Percentiles rank a stretch among this genome's conserved stretches.
phyloP scores from a whole-genome alignment of 2,329 filamentous ascomycete species.

The Cercospora janseana region DNA sequence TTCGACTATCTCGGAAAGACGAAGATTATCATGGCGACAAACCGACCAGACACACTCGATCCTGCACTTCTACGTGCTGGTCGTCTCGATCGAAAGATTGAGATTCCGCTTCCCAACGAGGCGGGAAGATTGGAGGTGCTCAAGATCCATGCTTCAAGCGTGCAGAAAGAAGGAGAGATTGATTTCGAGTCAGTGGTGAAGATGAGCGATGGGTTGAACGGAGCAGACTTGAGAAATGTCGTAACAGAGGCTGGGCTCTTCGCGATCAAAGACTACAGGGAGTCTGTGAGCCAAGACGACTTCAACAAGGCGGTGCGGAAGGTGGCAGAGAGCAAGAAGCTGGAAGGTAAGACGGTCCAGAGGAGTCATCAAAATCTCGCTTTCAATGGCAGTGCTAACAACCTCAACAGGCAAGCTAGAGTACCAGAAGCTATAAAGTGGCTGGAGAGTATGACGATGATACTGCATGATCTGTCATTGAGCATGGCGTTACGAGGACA shows the following conservation, averaged over 20 bases:
- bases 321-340: slow-evolving; percentile 94
- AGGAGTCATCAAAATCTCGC: no score
- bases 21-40: slow-evolving; percentile 99
- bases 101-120: slow-evolving; percentile 95
- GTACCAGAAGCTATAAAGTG: slow-evolving; percentile 26
- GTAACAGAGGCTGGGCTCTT: slow-evolving; percentile 97
- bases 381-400: slow-evolving; percentile 7
- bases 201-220: slow-evolving; percentile 98
- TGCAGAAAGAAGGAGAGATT: slow-evolving; percentile 88
- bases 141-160: slow-evolving; percentile 90
- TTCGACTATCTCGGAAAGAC: slow-evolving; percentile 99
- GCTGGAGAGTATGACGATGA: slow-evolving; percentile 6
- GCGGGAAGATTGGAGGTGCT: slow-evolving; percentile 93
- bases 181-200: slow-evolving; percentile 99
- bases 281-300: slow-evolving; percentile 95
- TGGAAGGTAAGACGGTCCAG: slow-evolving; percentile 77
- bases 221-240: slow-evolving; percentile 94
- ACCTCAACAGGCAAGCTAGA: slow-evolving; percentile 11
- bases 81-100: slow-evolving; percentile 93
- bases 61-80: slow-evolving; percentile 89
- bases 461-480: slow-evolving; percentile 16
- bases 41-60: slow-evolving; percentile 93
- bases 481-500: slow-evolving; percentile 20
- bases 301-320: slow-evolving; percentile 99
- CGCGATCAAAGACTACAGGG: slow-evolving; percentile 96